Percentiles rank a stretch among this genome's conserved stretches.
Evolutionary conservation across 2,329 filamentous ascomycete genomes (phyloP).

Genomic region (Sclerotinia trifoliorum): DNA sequence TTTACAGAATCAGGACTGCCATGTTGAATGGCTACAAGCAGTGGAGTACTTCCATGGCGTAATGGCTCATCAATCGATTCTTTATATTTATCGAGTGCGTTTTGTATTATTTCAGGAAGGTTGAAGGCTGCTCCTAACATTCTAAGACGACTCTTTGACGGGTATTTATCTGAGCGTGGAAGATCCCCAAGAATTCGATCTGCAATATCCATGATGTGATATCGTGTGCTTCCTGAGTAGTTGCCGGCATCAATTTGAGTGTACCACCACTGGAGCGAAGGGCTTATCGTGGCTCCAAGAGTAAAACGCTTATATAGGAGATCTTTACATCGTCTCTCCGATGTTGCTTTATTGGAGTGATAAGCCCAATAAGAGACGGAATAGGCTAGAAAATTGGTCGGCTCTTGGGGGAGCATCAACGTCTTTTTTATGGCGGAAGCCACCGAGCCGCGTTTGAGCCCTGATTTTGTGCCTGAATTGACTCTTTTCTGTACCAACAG

Average conservation of each 20-base stretch:
- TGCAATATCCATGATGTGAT: rapidly evolving
- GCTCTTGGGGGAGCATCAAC: background rate
- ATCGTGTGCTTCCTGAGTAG: background rate
- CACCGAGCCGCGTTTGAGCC: background rate
- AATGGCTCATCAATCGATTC: background rate
- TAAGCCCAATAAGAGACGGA: background rate
- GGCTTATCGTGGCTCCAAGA: background rate
- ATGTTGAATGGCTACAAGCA: background rate
- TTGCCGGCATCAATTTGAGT: background rate
- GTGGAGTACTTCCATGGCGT: background rate
- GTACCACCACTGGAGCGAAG: background rate
- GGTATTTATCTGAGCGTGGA: background rate
- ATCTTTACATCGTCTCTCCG: background rate
- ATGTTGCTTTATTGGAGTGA: background rate
- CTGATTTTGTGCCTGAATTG: background rate
- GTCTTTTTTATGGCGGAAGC: background rate
- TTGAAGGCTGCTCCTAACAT: background rate
- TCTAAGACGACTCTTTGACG: background rate
- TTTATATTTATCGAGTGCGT: background rate
- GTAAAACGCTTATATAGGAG: background rate
- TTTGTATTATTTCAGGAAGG: background rate
- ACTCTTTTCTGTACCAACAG: background rate
- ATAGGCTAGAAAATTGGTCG: background rate
- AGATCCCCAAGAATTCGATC: rapidly evolving
- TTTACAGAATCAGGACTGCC: background rate